Percentiles rank a stretch among this genome's conserved stretches.
These are phyloP conservation scores for Sclerotinia minor DNA, from an alignment of 2,329 filamentous ascomycete genomes.

Conservation along the genomic window DNA sequence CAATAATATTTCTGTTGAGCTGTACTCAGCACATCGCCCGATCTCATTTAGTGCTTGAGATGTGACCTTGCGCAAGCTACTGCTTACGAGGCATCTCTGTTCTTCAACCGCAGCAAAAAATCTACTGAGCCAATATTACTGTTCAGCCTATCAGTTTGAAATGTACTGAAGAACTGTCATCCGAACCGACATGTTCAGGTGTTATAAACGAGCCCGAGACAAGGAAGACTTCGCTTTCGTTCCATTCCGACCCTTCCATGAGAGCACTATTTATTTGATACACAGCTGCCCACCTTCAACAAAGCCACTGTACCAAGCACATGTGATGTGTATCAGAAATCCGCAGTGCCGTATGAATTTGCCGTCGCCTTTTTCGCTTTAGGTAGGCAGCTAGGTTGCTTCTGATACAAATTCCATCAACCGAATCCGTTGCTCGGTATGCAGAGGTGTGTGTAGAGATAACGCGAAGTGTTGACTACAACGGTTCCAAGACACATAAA, in stretches of 20 bases:
- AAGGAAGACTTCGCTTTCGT: no score
- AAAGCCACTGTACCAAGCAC: no score
- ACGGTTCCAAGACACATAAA: background rate
- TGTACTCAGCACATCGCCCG: no score
- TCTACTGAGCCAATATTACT: background rate
- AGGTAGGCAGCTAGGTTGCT: no score
- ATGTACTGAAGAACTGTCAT: background rate
- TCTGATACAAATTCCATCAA: background rate
- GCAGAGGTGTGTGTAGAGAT: background rate
- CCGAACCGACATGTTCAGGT: background rate
- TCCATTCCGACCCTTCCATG: no score
- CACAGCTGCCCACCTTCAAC: no score
- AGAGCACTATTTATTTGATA: no score
- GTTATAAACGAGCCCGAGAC: no score
- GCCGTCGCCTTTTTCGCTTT: no score
- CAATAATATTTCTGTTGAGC: background rate
- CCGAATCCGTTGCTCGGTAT: background rate
- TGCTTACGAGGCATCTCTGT: background rate
- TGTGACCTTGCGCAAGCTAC: background rate
- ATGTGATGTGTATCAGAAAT: no score
- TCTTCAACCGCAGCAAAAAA: background rate
- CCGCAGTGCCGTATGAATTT: no score
- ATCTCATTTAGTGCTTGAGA: background rate
- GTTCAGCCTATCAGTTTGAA: background rate
- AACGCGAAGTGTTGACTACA: background rate